A percentile compares a stretch with the other conserved stretches of the same genome.
phyloP scores from a whole-genome alignment of 2,329 filamentous ascomycete species.

The Dothistroma septosporum region DNA sequence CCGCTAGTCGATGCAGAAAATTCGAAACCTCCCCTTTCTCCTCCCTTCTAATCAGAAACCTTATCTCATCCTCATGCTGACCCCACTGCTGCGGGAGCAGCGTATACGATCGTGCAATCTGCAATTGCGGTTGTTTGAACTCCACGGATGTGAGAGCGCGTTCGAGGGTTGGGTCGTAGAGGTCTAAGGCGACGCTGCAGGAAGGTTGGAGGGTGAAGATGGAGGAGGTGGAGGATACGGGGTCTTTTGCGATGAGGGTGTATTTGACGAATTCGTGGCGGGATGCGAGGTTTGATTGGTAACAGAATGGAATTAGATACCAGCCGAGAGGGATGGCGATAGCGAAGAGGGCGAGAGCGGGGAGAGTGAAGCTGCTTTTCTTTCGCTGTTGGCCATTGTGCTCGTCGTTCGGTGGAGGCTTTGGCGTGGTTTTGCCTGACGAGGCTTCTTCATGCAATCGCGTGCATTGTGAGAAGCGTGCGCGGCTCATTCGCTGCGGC shows the following conservation, averaged over 20 bases:
- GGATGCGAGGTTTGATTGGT: constrained; percentile 6
- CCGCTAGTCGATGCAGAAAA: constrained; percentile 66
- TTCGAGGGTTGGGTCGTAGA: constrained; percentile 17
- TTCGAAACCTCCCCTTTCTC: constrained; percentile 78
- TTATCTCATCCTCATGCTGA: constrained; percentile 45
- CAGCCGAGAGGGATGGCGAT: constrained; percentile 22
- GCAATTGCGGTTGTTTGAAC: constrained; percentile 88
- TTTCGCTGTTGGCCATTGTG: constrained; percentile 9
- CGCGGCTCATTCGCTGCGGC: neutral
- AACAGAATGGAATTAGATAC: constrained; percentile 14
- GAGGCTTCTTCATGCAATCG: neutral
- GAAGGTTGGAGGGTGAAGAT: constrained; percentile 60
- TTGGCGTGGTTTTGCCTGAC: neutral
- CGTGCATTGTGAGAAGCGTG: constrained; percentile 5
- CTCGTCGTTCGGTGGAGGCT: neutral
- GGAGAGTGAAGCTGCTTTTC: constrained; percentile 11
- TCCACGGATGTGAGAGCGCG: constrained; percentile 81
- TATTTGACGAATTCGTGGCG: constrained; percentile 43
- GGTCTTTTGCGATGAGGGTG: constrained; percentile 57
- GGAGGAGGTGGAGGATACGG: constrained; percentile 63
- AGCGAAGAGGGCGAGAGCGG: constrained; percentile 23
- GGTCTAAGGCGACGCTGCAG: constrained; percentile 15
- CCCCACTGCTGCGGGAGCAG: constrained; percentile 61
- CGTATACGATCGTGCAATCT: constrained; percentile 89
- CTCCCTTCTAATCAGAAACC: constrained; percentile 75